These are phyloP conservation scores for Echium plantagineum DNA, from an alignment of 257 asterid genomes.

Conservation along the genomic window DNA sequence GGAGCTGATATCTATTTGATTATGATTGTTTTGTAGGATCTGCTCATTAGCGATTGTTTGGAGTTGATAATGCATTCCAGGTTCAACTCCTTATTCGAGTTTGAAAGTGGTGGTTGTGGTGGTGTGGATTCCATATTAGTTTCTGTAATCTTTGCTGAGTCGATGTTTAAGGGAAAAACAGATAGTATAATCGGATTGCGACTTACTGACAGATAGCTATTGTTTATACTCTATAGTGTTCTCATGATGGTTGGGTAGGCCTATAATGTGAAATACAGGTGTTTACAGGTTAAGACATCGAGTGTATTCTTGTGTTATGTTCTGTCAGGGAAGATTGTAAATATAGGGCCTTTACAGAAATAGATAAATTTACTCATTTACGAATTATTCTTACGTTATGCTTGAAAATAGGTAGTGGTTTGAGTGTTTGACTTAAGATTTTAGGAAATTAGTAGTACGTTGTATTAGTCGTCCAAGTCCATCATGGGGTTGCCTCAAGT, in stretches of 20 bases:
- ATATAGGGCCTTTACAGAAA: background rate
- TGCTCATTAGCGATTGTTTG: background rate
- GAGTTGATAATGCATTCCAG: constrained; percentile 23
- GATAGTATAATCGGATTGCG: constrained; percentile 15
- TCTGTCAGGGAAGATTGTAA: background rate
- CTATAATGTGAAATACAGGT: background rate
- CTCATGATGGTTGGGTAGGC: constrained; percentile 6
- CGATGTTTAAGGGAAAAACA: constrained; percentile 17
- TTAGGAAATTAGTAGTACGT: constrained; percentile 9
- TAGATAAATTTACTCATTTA: background rate
- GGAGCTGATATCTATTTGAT: background rate
- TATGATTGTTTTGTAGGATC: background rate
- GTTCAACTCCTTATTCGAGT: constrained; percentile 19
- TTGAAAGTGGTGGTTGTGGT: constrained; percentile 21
- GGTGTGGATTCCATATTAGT: constrained; percentile 27
- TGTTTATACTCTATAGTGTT: background rate
- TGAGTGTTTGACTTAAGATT: constrained; percentile 8
- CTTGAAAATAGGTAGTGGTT: background rate
- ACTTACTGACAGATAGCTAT: constrained; percentile 19
- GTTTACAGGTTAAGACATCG: background rate
- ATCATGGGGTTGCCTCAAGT: constrained; percentile 80
- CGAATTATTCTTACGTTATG: background rate
- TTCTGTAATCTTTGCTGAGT: constrained; percentile 25
- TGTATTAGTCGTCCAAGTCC: constrained; percentile 5
- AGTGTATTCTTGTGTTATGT: background rate